phyloP scores from a whole-genome alignment of 192 early-diverging fungal genomes.

The Backusella psychrophila region DNA sequence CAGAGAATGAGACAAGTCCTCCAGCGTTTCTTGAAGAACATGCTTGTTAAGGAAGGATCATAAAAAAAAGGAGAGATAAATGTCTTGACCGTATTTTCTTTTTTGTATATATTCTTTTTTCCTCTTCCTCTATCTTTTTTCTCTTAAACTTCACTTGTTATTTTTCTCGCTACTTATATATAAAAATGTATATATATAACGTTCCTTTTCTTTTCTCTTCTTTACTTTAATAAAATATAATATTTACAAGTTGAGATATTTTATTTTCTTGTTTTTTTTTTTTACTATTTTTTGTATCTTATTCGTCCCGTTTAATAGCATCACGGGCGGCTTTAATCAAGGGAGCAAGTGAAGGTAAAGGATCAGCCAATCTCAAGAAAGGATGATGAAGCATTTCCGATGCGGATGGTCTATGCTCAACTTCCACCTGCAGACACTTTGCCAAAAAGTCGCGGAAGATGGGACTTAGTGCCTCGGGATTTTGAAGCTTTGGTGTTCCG shows the following conservation, averaged over 20 bases:
- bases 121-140: background rate
- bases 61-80: background rate
- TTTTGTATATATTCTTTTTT: background rate
- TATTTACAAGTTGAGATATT: too few relatives aligned
- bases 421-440: constrained; percentile 57
- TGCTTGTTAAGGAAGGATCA: constrained; percentile 22
- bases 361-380: constrained; percentile 55
- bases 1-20: constrained; percentile 30
- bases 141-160: background rate
- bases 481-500: constrained; percentile 69
- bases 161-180: too few relatives aligned
- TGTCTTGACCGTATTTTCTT: background rate
- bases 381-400: constrained; percentile 58
- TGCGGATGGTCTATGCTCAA: constrained; percentile 51
- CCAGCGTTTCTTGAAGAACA: constrained; percentile 35
- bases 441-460: constrained; percentile 61
- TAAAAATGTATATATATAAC: background rate
- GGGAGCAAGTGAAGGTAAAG: constrained; percentile 54
- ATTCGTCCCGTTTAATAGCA: constrained; percentile 33
- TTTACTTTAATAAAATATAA: too few relatives aligned
- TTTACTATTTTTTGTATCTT: background rate
- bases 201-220: too few relatives aligned
- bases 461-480: constrained; percentile 50
- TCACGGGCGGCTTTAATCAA: constrained; percentile 51
- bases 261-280: background rate